Base-by-base conservation (phyloP, 2,329 filamentous ascomycete species). In the Penicillium sp. region DNA sequence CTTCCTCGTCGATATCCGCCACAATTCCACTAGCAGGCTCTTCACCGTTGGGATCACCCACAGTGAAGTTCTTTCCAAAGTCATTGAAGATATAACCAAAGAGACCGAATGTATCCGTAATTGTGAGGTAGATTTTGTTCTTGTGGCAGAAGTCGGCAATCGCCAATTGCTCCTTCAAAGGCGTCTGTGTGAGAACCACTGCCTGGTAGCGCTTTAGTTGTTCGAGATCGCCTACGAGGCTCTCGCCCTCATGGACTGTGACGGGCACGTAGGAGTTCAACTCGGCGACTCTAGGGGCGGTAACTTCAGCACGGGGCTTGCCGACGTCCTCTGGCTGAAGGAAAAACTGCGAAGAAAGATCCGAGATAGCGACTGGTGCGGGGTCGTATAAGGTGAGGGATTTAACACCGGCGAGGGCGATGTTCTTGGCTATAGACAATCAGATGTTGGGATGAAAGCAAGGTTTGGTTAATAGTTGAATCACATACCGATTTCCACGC, bases 311-410 rank as follows among this genome's bases (percentile, higher is more conserved):
- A 66, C 93, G 84, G 4, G 89, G 86, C 75, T 95, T 95, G 63
- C 93, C 93, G 47, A 97, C 84, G 67, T 98, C 93, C 62, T 84
- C 81, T 17, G 83, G 78, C 50, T 82, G 88, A 21, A 98, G 82
- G 78, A 98, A 98, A 78, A 98, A 98, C 71, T 98, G 93, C 38
- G 93, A 87, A 35, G 93, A 97, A 31, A 98, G 82, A 66, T 98
- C 93, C 61, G 88, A 79, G 60, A 96, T 85, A 59, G 83, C 78
- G 47, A 87, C 85, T 37, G 88, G 88, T 42, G 84, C 82, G 41
- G 93, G 91, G 67, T 98, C 93, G 75, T 89, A 88, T 48, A 98
- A 80, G 2, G 91, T 93, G 60, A 98, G 75, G 65, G 90, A 96
- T 79, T 98, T 98, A 73, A 98, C 93, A 69, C 93, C 93, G 61